Base-by-base conservation (phyloP, 345 rosid species). In the Eucalyptus guilfoylei region DNA sequence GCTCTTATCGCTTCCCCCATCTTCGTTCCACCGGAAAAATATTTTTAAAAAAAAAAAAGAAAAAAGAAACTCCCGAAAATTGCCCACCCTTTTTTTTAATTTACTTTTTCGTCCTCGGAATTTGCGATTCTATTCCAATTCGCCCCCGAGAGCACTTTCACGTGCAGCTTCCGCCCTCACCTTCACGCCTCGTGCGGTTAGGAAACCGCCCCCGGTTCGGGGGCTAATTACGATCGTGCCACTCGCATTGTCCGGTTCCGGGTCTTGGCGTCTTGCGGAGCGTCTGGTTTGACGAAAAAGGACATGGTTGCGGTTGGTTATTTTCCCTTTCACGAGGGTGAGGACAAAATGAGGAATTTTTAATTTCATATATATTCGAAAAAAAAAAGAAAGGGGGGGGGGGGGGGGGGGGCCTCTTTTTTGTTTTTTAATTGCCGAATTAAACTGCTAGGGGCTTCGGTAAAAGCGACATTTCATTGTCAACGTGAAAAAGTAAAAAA, bases 11-110 rank as follows among this genome's bases (percentile, higher is more conserved):
- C 85, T 21, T 76, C 85, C 85, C 23, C 47, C 85, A 40, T 40
- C 14, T 76, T 21, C 85, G 42, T 37, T 21, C 47, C 44, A 40
- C 47, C 16, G 85, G 83, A 37, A 76, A 76, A 40, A 76, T 40
- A 76, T 72, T 15, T 49, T 1, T 7, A 62, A 60, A 32, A 7
- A 4, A 0, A 14, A 3, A n/a, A 16, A 4, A 67, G 0, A n/a
- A 64, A n/a, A 67, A 69, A 69, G 2, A 69, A 32, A 8, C 23
- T 8, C 19, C 17, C 5, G 23, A 62, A 64, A 64, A 34, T 10
- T 19, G 37, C 28, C 28, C 26, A 4, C 40, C 5, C 8, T 64
- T 64, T 52, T 15, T 72, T 37, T 9, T 10, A 37, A 76, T 76
- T 72, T 76, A 6, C 5, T 19, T 37, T 76, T 40, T 37, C 30